Evolutionary conservation across 2,329 filamentous ascomycete species (phyloP), one percentile per base, ranked within the genome.

Genomic region (Talaromyces sp.): DNA sequence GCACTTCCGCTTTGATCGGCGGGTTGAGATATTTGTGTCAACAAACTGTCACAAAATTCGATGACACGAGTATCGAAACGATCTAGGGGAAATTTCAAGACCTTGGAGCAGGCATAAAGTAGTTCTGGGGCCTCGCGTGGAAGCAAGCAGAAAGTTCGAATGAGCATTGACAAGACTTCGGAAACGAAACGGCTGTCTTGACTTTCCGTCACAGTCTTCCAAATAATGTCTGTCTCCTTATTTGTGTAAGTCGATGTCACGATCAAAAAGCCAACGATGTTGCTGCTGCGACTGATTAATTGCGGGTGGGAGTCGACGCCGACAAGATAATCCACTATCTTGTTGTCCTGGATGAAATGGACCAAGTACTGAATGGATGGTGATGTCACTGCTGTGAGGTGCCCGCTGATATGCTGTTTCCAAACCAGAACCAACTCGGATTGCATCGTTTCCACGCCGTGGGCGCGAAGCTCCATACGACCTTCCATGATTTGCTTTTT

Each of bases 241-340:
- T 85, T 72, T 0, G 82, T 84, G 71, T 93, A 96, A 13, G 85
- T 87, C 49, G 81, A 80, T 0, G 90, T 94, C 13, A 94, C 88
- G 19, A 91, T 83, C 47, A 97, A 78, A 65, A 97, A 97, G 1
- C 90, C 90, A 43, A 97, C 80, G 48, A 97, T 89, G 58, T 96
- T 96, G 36, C 82, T 81, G 65, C 90, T 90, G 61, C 91, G 86
- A 32, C 82, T 80, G 17, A 95, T 94, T 48, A 97, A 85, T 66
- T 96, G 91, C 1, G 92, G 91, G 66, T 97, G 94, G 29, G 93
- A 97, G 51, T 91, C 91, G 13, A 93, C 86, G 2, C 93, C 90
- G 47, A 97, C 83, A 41, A 99, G 86, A 71, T 97, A 97, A 54
- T 91, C 85, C 20, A 96, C 83, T 22, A 97, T 77, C 48, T 86